These are phyloP conservation scores for Naematelia encephala DNA, from an alignment of 768 basidiomycete species.

Conservation along the genomic window DNA sequence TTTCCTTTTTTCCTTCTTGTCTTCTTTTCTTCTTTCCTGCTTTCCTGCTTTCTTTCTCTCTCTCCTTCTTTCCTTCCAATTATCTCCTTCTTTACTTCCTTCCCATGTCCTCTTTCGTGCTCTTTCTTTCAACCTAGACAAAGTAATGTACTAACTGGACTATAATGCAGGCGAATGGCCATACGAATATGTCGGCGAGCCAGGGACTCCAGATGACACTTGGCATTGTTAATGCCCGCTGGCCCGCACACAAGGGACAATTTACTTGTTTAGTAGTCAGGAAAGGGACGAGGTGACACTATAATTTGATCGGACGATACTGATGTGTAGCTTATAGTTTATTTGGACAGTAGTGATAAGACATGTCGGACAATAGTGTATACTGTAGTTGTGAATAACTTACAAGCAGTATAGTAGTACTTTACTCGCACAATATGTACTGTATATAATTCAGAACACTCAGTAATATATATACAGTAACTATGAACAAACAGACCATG, in stretches of 20 bases:
- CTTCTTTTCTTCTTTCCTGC: background rate
- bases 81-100: background rate
- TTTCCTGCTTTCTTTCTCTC: background rate
- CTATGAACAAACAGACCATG: no score
- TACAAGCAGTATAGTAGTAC: no score
- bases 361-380: background rate
- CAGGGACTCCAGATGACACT: slow-evolving; percentile 36
- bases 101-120: background rate
- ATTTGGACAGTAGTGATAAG: background rate
- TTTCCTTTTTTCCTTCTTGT: background rate
- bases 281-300: no score
- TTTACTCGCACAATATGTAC: no score
- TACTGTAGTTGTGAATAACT: background rate
- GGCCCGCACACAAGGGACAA: no score
- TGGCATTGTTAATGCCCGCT: slow-evolving; percentile 38
- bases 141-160: background rate
- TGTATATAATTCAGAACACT: no score
- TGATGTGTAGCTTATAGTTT: background rate
- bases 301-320: no score
- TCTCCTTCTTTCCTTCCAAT: background rate
- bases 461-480: no score
- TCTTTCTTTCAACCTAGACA: background rate
- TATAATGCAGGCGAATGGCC: slow-evolving; percentile 41
- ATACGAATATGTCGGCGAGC: slow-evolving; percentile 43
- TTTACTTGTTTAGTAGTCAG: no score